phyloP scores from a whole-genome alignment of 129 eudicot species.

The Oenanthe sinensis region DNA sequence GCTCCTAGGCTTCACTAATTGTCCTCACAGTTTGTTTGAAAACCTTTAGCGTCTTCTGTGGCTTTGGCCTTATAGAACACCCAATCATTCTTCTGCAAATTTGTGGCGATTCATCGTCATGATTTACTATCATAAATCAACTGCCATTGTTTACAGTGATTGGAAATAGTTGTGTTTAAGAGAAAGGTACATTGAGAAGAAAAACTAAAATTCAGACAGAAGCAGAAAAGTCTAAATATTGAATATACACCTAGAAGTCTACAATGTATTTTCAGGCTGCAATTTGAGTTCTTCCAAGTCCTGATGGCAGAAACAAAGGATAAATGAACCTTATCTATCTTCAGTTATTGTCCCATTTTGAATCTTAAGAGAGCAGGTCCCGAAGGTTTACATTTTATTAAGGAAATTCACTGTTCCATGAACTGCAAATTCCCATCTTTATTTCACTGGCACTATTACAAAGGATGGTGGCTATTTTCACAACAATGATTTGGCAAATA shows the following conservation, averaged over 20 bases:
- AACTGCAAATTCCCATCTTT: background rate
- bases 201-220: no score
- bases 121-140: no score
- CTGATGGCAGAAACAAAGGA: background rate
- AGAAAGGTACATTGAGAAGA: background rate
- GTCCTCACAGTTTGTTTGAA: no score
- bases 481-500: background rate
- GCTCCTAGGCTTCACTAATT: no score
- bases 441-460: background rate
- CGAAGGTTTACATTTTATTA: background rate
- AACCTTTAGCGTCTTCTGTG: no score
- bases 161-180: no score
- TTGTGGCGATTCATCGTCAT: no score
- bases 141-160: no score
- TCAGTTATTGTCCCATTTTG: background rate
- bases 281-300: background rate
- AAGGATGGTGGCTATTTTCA: background rate
- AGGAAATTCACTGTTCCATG: background rate
- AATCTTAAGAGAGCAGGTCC: background rate
- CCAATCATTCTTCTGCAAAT: no score
- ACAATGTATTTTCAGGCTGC: background rate
- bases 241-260: background rate
- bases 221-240: background rate
- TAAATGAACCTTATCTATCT: background rate
- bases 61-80: no score